Percentiles rank a stretch among this genome's conserved stretches.
Evolutionary conservation across 1,284 basidiomycete species (phyloP).

Genomic region (Athelia sp.): DNA sequence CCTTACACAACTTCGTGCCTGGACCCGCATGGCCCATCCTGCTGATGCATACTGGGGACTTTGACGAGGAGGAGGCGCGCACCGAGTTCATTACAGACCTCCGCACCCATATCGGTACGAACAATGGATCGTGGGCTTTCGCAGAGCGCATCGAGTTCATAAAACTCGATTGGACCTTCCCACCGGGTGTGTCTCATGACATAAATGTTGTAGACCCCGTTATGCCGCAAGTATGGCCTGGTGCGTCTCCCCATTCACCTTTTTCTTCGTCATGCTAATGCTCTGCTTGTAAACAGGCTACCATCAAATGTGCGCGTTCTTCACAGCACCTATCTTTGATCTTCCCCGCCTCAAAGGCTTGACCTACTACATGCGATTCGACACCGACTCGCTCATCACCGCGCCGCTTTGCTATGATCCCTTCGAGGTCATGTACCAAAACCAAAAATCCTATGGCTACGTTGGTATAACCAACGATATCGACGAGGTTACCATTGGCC

Average conservation of each 20-base stretch:
- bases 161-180: neutral
- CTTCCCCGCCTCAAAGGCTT: conserved; percentile 10
- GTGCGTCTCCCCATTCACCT: neutral
- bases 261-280: neutral
- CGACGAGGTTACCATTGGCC: neutral
- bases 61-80: neutral
- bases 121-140: neutral
- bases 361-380: conserved; percentile 14
- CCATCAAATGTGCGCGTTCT: conserved; percentile 12
- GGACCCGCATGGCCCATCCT: neutral
- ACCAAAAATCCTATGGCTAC: neutral
- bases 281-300: conserved; percentile 7
- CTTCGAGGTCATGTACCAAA: conserved; percentile 9
- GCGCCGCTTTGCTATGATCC: conserved; percentile 12
- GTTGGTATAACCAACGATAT: neutral
- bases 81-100: neutral
- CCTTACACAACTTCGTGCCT: neutral
- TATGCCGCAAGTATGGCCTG: neutral
- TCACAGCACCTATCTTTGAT: conserved; percentile 11
- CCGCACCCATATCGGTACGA: neutral
- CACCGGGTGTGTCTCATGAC: neutral
- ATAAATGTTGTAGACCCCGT: neutral
- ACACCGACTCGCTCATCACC: conserved; percentile 11
- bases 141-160: neutral
- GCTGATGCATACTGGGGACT: neutral